phyloP scores from a whole-genome alignment of 805 yeast species.

The Isabelozyma heimii region DNA sequence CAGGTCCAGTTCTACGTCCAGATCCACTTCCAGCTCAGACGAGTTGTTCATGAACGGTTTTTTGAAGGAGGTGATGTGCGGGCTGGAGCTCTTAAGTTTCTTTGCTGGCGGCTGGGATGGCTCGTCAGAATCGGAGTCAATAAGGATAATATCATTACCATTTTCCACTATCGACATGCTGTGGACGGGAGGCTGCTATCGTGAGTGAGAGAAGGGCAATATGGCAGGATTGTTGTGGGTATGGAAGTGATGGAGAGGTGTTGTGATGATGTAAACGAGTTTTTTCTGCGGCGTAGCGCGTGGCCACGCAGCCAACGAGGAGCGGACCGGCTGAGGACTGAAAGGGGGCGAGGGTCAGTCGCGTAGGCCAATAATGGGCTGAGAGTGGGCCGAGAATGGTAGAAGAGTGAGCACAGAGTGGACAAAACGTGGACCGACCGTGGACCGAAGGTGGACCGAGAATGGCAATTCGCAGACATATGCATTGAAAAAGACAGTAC shows the following conservation, averaged over 20 bases:
- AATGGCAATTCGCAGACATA: no score
- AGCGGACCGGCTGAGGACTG: no score
- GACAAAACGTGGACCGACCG: no score
- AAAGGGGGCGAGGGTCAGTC: no score
- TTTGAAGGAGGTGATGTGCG: background rate
- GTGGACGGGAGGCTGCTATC: background rate
- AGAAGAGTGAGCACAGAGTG: background rate
- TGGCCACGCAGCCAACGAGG: no score
- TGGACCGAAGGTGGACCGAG: no score
- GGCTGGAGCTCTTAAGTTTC: background rate
- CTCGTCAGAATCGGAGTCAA: constrained; percentile 9
- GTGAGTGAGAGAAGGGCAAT: background rate
- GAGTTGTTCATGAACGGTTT: constrained; percentile 3
- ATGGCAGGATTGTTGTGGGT: background rate
- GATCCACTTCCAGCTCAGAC: background rate
- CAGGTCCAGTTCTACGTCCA: background rate
- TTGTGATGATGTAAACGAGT: no score
- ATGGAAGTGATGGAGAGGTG: background rate
- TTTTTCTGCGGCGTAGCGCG: no score
- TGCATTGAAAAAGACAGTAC: no score
- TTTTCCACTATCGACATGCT: constrained; percentile 1
- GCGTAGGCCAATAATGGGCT: no score
- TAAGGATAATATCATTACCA: constrained; percentile 19
- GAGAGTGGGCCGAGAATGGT: background rate
- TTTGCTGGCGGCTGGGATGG: background rate